Conservation (phyloP, 2,329 filamentous ascomycete species). For the Scytalidium lignicola region DNA sequence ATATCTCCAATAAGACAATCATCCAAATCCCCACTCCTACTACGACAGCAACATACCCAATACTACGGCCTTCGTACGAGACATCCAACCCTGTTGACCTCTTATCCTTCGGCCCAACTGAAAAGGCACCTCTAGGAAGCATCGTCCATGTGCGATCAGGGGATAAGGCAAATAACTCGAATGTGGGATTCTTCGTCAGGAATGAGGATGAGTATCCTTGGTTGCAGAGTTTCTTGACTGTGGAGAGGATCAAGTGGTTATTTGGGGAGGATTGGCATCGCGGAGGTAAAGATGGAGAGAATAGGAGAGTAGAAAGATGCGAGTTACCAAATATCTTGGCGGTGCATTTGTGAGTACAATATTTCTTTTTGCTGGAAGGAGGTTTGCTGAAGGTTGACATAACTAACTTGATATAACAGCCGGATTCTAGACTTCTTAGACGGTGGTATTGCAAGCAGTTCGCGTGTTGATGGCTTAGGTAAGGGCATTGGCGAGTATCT, state of each 20-base stretch:
- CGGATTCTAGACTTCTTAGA: slow-evolving; percentile 29
- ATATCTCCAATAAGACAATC: slow-evolving; percentile 1
- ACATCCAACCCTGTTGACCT: slow-evolving; percentile 1
- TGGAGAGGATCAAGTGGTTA: slow-evolving; percentile 6
- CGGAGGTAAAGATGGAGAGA: background rate
- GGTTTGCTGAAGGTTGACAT: background rate
- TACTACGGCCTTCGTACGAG: slow-evolving; percentile 10
- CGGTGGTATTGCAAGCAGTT: slow-evolving; percentile 18
- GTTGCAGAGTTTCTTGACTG: slow-evolving; percentile 10
- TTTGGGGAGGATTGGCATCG: slow-evolving; percentile 11
- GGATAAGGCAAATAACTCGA: slow-evolving; percentile 31
- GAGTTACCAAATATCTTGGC: slow-evolving; percentile 33
- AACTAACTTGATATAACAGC: background rate
- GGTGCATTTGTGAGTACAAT: slow-evolving; percentile 1
- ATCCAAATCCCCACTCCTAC: slow-evolving; percentile 5
- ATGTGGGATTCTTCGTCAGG: slow-evolving; percentile 29
- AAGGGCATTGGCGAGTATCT: slow-evolving; percentile 17
- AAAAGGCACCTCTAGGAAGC: slow-evolving; percentile 24
- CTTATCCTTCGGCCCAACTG: slow-evolving; percentile 23
- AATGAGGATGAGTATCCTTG: slow-evolving; percentile 12
- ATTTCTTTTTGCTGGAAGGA: slow-evolving; percentile 1
- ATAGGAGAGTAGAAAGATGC: slow-evolving; percentile 29
- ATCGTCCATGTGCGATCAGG: slow-evolving; percentile 31
- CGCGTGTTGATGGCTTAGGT: slow-evolving; percentile 11
- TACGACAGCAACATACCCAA: slow-evolving; percentile 8